A percentile compares a stretch with the other conserved stretches of the same genome.
Conservation (phyloP, 257 asterid genomes). For the Apocynum venetum region DNA sequence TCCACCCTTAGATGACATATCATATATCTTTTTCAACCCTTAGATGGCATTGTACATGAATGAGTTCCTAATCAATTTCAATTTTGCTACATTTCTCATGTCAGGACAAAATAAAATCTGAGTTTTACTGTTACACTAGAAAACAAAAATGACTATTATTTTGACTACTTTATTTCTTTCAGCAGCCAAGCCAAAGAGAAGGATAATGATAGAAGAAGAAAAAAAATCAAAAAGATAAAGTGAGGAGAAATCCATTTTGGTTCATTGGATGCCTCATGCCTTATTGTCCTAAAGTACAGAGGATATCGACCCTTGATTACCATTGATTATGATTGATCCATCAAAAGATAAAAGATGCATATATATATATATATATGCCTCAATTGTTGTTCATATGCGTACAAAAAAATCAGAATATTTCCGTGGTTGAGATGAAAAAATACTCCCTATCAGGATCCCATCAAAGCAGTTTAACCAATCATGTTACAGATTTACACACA, state of each 20-base stretch:
- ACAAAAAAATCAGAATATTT: constrained; percentile 6
- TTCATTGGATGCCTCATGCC: constrained; percentile 20
- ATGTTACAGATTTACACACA: constrained; percentile 1
- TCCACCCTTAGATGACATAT: no score
- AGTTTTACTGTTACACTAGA: no score
- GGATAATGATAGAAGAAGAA: neutral
- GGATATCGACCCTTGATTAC: constrained; percentile 20
- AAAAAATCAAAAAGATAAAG: constrained; percentile 10
- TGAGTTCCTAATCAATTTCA: no score
- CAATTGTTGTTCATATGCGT: constrained; percentile 6
- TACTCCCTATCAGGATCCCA: constrained; percentile 19
- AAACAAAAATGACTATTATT: no score
- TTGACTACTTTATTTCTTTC: constrained; percentile 1
- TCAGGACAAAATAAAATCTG: no score
- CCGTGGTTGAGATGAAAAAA: constrained; percentile 33
- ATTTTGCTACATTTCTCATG: no score
- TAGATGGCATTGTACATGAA: no score
- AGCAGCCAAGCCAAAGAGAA: constrained; percentile 13
- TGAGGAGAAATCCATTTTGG: constrained; percentile 2
- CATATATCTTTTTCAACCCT: no score
- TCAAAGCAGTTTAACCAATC: constrained; percentile 20
- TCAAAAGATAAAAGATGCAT: neutral
- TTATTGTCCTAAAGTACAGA: constrained; percentile 14
- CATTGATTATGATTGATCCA: constrained; percentile 33
- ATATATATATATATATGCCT: neutral